Percentiles rank a stretch among this genome's conserved stretches.
These are phyloP conservation scores for Cicer pinnatifidum DNA, from an alignment of 306 rosid genomes.

Conservation along the genomic window DNA sequence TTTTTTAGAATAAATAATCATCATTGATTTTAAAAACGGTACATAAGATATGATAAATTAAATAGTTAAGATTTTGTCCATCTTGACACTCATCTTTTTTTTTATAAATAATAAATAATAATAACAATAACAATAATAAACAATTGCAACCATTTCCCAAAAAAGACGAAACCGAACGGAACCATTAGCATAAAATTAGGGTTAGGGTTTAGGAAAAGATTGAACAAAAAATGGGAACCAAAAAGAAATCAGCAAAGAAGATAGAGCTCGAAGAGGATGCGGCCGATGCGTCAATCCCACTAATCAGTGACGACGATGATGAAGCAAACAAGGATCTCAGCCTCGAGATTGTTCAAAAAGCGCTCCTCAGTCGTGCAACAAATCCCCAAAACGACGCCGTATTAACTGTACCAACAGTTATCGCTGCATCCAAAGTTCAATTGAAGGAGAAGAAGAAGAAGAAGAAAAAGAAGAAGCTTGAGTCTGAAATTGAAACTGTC, in stretches of 20 bases:
- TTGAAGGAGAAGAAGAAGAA: slow-evolving; percentile 30
- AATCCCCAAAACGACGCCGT: slow-evolving; percentile 41
- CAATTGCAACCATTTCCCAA: background rate
- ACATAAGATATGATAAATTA: too few relatives aligned
- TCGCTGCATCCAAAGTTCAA: slow-evolving; percentile 11
- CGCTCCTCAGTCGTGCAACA: slow-evolving; percentile 51
- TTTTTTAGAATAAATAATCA: too few relatives aligned
- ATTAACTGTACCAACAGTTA: background rate
- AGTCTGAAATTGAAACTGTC: background rate
- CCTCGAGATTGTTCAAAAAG: slow-evolving; percentile 60
- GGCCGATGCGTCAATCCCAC: slow-evolving; percentile 4
- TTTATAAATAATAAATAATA: too few relatives aligned
- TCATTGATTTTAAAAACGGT: too few relatives aligned
- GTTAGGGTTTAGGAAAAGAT: slow-evolving; percentile 1
- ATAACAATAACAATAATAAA: too few relatives aligned
- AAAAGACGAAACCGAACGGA: background rate
- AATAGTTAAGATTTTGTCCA: too few relatives aligned
- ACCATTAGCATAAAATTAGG: slow-evolving; percentile 7
- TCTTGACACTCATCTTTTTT: too few relatives aligned
- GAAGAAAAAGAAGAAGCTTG: slow-evolving; percentile 32
- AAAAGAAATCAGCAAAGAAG: slow-evolving; percentile 49
- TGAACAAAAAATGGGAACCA: slow-evolving; percentile 49
- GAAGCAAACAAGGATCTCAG: slow-evolving; percentile 75
- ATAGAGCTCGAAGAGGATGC: slow-evolving; percentile 45
- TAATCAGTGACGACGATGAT: slow-evolving; percentile 51